phyloP scores from a whole-genome alignment of 768 basidiomycete genomes.

The Lentinula sp. region DNA sequence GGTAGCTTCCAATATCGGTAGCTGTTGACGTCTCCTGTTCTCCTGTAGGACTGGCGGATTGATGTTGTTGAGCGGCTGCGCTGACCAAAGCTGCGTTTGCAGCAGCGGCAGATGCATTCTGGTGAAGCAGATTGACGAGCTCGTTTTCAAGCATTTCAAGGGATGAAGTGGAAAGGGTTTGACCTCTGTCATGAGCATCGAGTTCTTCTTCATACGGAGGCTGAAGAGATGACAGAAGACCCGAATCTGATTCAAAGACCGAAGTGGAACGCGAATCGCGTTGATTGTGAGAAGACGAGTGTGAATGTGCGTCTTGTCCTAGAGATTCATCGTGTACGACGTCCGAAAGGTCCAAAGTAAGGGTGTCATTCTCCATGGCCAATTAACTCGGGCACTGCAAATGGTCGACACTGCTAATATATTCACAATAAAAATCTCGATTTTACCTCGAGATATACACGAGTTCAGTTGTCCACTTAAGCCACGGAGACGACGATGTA shows the following conservation, averaged over 20 bases:
- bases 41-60: conserved; percentile 26
- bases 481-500: background rate
- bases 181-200: conserved; percentile 24
- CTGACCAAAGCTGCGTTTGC: conserved; percentile 45
- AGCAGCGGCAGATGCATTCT: conserved; percentile 67
- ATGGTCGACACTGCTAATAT: background rate
- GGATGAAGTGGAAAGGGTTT: conserved; percentile 37
- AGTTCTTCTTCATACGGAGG: conserved; percentile 22
- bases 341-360: conserved; percentile 71
- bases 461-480: background rate
- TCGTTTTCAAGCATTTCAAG: conserved; percentile 76
- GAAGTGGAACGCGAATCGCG: conserved; percentile 23
- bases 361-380: conserved; percentile 51
- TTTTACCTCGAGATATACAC: background rate
- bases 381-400: conserved; percentile 18
- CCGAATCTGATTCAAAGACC: conserved; percentile 20
- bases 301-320: conserved; percentile 43
- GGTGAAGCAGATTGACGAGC: conserved; percentile 67
- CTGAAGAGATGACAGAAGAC: conserved; percentile 33
- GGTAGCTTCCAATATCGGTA: conserved; percentile 44
- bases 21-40: conserved; percentile 11
- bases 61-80: conserved; percentile 66
- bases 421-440: background rate
- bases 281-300: conserved; percentile 21
- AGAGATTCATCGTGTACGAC: conserved; percentile 79